A percentile compares a stretch with the other conserved stretches of the same genome.
These are phyloP conservation scores for Aegilops speltoides DNA, from an alignment of 176 grass and related monocot species.

Conservation along the genomic window DNA sequence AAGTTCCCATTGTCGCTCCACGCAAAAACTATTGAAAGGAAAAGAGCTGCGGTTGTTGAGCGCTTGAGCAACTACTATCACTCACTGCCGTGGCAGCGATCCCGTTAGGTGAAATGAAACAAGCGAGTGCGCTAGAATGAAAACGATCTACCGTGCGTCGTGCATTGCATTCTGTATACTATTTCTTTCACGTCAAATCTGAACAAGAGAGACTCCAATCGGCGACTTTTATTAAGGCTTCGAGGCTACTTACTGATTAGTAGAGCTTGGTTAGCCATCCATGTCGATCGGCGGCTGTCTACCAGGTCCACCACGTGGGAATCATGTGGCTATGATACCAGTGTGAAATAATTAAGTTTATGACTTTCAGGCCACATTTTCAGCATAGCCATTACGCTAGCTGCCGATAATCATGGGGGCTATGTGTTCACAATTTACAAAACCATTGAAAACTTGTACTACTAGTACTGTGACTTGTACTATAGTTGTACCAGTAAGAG, in stretches of 20 bases:
- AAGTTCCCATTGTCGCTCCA: constrained; percentile 1
- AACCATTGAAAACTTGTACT: background rate
- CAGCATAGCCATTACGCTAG: background rate
- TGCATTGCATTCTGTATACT: background rate
- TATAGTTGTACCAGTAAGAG: background rate
- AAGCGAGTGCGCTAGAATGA: background rate
- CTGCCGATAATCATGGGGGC: background rate
- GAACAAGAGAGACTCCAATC: constrained; percentile 13
- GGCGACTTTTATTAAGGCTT: background rate
- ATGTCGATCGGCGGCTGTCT: background rate
- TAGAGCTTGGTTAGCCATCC: background rate
- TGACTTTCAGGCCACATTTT: background rate
- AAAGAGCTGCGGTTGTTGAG: constrained; percentile 1
- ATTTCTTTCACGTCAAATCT: constrained; percentile 26
- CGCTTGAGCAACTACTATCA: background rate
- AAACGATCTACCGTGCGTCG: background rate
- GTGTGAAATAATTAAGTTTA: background rate
- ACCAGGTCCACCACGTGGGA: background rate
- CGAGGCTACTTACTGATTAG: background rate
- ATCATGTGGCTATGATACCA: background rate
- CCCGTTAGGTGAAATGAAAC: constrained; percentile 13
- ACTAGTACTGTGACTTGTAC: background rate
- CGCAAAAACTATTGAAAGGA: background rate
- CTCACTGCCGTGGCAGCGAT: constrained; percentile 7
- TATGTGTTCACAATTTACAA: background rate